Evolutionary conservation across 2,329 filamentous ascomycete genomes (phyloP).

Genomic region (Neobulgaria alba): DNA sequence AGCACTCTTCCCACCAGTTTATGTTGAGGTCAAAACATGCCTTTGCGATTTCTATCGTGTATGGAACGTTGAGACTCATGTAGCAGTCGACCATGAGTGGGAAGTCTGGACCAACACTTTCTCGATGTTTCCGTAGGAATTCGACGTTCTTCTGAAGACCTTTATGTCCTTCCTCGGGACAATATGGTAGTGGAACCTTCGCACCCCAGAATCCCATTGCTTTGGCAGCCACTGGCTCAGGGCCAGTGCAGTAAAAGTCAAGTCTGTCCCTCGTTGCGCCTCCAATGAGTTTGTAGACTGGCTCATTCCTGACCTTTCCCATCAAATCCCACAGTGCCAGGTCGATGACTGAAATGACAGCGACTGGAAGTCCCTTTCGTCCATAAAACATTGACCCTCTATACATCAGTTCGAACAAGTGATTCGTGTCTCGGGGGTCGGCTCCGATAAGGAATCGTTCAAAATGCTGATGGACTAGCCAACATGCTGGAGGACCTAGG

Average conservation of each 20-base stretch:
- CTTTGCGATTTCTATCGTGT: slow-evolving; percentile 86
- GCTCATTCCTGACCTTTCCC: slow-evolving; percentile 85
- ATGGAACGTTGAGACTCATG: slow-evolving; percentile 88
- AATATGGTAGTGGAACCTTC: slow-evolving; percentile 85
- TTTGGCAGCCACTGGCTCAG: slow-evolving; percentile 71
- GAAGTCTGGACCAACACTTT: slow-evolving; percentile 80
- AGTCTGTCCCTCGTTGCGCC: slow-evolving; percentile 77
- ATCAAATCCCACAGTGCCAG: slow-evolving; percentile 87
- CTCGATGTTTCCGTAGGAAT: slow-evolving; percentile 76
- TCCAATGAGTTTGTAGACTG: slow-evolving; percentile 89
- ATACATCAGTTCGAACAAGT: slow-evolving; percentile 96
- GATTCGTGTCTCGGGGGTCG: slow-evolving; percentile 84
- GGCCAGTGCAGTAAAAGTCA: slow-evolving; percentile 92
- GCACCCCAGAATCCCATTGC: slow-evolving; percentile 83
- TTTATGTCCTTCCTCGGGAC: slow-evolving; percentile 74
- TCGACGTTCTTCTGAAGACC: slow-evolving; percentile 85
- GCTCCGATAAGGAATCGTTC: slow-evolving; percentile 83
- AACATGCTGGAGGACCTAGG: slow-evolving; percentile 75
- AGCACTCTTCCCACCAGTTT: slow-evolving; percentile 96
- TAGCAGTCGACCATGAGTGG: slow-evolving; percentile 95
- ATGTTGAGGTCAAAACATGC: slow-evolving; percentile 76
- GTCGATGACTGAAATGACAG: slow-evolving; percentile 91
- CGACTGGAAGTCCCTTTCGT: slow-evolving; percentile 80
- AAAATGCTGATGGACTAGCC: slow-evolving; percentile 90
- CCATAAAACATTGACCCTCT: slow-evolving; percentile 94